A percentile compares a stretch with the other conserved stretches of the same genome.
Conservation (phyloP, 192 early-diverging fungal species). For the Coemansia sp. region DNA sequence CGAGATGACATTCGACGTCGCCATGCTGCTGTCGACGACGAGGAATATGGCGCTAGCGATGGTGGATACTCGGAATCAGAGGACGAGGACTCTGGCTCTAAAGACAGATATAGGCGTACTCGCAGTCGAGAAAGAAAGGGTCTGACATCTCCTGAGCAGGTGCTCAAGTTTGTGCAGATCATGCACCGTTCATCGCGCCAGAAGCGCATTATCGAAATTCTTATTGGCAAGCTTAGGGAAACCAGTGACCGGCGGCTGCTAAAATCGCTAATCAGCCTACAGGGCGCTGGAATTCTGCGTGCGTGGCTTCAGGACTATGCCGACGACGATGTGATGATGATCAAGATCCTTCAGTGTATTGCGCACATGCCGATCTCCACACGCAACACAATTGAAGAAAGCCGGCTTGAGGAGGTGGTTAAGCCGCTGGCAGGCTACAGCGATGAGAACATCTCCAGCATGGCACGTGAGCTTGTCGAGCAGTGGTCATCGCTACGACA, state of each 20-base stretch:
- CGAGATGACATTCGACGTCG: constrained; percentile 59
- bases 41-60: constrained; percentile 54
- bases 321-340: constrained; percentile 61
- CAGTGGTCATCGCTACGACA: constrained; percentile 37
- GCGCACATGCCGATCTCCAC: constrained; percentile 75
- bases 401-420: constrained; percentile 69
- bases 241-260: constrained; percentile 62
- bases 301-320: constrained; percentile 64
- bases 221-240: constrained; percentile 65
- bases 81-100: constrained; percentile 16
- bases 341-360: constrained; percentile 66
- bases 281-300: constrained; percentile 40
- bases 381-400: constrained; percentile 77
- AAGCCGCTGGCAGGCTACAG: constrained; percentile 36
- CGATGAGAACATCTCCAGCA: constrained; percentile 41
- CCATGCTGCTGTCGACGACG: constrained; percentile 50
- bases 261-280: constrained; percentile 61
- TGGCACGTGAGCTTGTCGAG: constrained; percentile 35
- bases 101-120: constrained; percentile 22
- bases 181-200: constrained; percentile 65
- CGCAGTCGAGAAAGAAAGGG: constrained; percentile 37
- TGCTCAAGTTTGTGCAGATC: constrained; percentile 71
- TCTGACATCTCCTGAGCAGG: constrained; percentile 68
- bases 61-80: constrained; percentile 35
- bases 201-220: constrained; percentile 54